Base-by-base conservation (phyloP, 306 rosid species). In the Lupinus albus region DNA sequence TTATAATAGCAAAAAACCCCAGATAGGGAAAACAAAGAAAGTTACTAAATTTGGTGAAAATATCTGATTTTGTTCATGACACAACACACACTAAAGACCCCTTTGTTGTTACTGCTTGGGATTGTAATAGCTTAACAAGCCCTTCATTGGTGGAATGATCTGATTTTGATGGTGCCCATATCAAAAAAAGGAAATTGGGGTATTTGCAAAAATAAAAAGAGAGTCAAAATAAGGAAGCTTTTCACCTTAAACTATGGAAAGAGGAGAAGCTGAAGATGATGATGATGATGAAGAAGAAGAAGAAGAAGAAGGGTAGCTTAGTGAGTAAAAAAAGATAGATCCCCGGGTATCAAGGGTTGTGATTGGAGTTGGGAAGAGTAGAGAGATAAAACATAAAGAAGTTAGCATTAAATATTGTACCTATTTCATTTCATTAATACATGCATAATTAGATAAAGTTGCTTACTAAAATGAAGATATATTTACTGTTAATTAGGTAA, bases 1-100 rank as follows among this genome's bases (percentile, higher is more conserved):
- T 25, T 25, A 25, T 25, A 25, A 25, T 25, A 25, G 30, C 30
- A 25, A 3, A 33, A 11, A 63, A 59, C 5, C 75, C 82, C 71
- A 64, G 61, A 66, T 25, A 25, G 36, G 28, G 4, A 60, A 66
- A 72, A 8, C 33, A 61, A 52, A 46, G 2, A 52, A 73, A 61
- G n/a, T 53, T 16, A 41, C 7, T 12, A 67, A 45, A 25, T 67
- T 78, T 65, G 74, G 25, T 41, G 14, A 2, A 50, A 77, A 71
- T 73, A 38, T 33, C 8, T 33, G 38, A 33, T 33, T 33, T 55
- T 77, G 87, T 44, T 84, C 83, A 75, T 77, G 50, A 38, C 68
- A 35, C 55, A 56, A 55, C 38, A 25, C 30, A n/a, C n/a, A n/a
- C n/a, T n/a, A 53, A 45, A 55, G 64, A 45, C 10, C n/a, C 62